Evolutionary conservation across 2,329 filamentous ascomycete genomes (phyloP).

Genomic region (Didymella exigua): DNA sequence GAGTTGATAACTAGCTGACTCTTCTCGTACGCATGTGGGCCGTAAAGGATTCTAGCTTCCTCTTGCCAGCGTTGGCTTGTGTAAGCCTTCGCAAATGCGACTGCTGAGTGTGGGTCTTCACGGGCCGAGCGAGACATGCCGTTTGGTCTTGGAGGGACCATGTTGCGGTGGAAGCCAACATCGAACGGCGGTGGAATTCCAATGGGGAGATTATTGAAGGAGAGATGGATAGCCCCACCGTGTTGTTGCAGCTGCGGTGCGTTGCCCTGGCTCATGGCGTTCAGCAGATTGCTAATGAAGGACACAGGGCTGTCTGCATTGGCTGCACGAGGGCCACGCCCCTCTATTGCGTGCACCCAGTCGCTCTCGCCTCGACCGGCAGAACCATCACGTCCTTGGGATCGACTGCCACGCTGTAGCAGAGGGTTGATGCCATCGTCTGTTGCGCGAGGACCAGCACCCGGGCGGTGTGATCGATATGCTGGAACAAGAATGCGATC

Average conservation of each 20-base stretch:
- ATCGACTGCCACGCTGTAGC: constrained; percentile 66
- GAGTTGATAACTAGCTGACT: constrained; percentile 69
- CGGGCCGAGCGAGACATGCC: constrained; percentile 48
- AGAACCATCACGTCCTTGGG: constrained; percentile 31
- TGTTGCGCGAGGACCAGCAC: constrained; percentile 60
- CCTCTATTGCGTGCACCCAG: constrained; percentile 60
- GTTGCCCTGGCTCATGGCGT: constrained; percentile 56
- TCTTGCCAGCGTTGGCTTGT: constrained; percentile 85
- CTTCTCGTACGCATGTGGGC: constrained; percentile 69
- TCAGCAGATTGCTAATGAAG: constrained; percentile 64
- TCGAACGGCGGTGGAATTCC: constrained; percentile 44
- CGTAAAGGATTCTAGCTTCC: constrained; percentile 86
- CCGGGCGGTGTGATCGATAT: constrained; percentile 61
- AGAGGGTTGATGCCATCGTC: constrained; percentile 90
- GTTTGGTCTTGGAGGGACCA: constrained; percentile 38
- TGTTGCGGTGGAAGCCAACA: constrained; percentile 38
- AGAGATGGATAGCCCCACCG: constrained; percentile 58
- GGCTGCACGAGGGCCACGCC: constrained; percentile 52
- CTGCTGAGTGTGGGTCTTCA: constrained; percentile 72
- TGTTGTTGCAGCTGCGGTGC: constrained; percentile 39
- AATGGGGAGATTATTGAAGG: constrained; percentile 53
- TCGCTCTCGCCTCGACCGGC: constrained; percentile 54
- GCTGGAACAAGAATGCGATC: constrained; percentile 47
- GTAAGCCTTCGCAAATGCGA: constrained; percentile 72
- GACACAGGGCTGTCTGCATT: constrained; percentile 58